Base-by-base conservation (phyloP, 495 filamentous ascomycete genomes). In the Xylaria longipes region DNA sequence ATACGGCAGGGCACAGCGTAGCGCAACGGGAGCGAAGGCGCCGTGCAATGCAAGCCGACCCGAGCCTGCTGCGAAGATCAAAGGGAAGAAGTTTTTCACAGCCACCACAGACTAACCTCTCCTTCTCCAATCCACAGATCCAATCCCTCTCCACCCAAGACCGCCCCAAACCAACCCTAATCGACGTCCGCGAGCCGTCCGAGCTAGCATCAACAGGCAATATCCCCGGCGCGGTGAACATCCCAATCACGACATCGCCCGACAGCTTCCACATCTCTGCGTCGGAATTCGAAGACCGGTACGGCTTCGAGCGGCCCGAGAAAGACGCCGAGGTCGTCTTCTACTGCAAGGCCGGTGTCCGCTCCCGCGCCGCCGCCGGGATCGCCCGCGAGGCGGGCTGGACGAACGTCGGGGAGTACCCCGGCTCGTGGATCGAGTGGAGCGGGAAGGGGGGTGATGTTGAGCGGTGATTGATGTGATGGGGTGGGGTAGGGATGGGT, bases 371-470 rank as follows among this genome's bases (percentile, higher is more conserved):
- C 5, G 95, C 95, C n/a, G 94, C 95, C 31, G 86, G 89, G 76
- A 78, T 98, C 82, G 95, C 95, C 62, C 82, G 83, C 62, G 87
- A 91, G 80, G 89, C 89, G 15, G 95, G 96, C 31, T 98, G 91
- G 86, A 81, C 83, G 43, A 86, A 84, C 43, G 85, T 95, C 0
- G 90, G 89, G 46, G 94, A 97, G 84, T 97, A 96, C 83, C 84
- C 85, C 8, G 95, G 96, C 9, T 96, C 93, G 82, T 98, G 94
- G 94, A 58, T 92, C 73, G 95, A 98, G 81, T 99, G 95, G 95
- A 85, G 83, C 72, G 85, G 77, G 76, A 92, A 85, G 74, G 91
- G 90, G 1, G 93, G 91, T 0, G 80, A 82, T 81, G 84, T 89
- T 15, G 87, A 90, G 80, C 79, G 81, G 77, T 86, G 81, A 41